These are phyloP conservation scores for Aspergillus cejpii DNA, from an alignment of 2,329 filamentous ascomycete genomes.

Conservation along the genomic window DNA sequence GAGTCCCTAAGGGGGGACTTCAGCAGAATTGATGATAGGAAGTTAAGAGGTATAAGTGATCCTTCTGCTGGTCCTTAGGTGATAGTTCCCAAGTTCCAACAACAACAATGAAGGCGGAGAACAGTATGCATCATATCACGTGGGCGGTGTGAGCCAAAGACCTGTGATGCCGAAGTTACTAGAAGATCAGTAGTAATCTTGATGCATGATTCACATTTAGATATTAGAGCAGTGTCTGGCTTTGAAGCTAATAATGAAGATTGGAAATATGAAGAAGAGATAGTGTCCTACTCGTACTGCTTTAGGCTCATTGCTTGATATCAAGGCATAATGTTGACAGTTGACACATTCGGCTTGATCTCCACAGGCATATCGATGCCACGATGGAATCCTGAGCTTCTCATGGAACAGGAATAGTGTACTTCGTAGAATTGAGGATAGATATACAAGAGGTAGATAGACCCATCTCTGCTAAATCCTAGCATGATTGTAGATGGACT, in stretches of 20 bases:
- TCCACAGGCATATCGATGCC: too few species aligned
- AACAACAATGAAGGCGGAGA: slow-evolving; percentile 19
- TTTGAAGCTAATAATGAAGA: too few species aligned
- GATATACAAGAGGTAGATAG: too few species aligned
- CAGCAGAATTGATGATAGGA: slow-evolving; percentile 1
- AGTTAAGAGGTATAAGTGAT: slow-evolving; percentile 9
- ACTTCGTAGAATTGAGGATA: too few species aligned
- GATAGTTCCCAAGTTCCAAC: slow-evolving; percentile 19
- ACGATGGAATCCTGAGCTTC: too few species aligned
- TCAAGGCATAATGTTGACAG: too few species aligned
- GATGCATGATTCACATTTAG: neutral
- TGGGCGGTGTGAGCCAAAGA: slow-evolving; percentile 23
- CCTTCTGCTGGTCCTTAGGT: slow-evolving; percentile 7
- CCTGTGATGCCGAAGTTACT: slow-evolving; percentile 18
- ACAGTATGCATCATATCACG: slow-evolving; percentile 23
- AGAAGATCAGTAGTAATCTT: slow-evolving; percentile 12
- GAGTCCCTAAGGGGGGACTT: neutral
- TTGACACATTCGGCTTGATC: too few species aligned
- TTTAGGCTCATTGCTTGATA: too few species aligned
- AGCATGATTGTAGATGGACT: neutral
- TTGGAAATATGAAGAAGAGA: too few species aligned
- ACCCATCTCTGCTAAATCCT: neutral
- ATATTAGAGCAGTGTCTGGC: neutral
- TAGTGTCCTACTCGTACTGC: too few species aligned
- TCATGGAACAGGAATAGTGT: too few species aligned